Evolutionary conservation across 176 grass and related monocot genomes (phyloP), one percentile per base, ranked within the genome.

Genomic region (Oropetium thomaeum): DNA sequence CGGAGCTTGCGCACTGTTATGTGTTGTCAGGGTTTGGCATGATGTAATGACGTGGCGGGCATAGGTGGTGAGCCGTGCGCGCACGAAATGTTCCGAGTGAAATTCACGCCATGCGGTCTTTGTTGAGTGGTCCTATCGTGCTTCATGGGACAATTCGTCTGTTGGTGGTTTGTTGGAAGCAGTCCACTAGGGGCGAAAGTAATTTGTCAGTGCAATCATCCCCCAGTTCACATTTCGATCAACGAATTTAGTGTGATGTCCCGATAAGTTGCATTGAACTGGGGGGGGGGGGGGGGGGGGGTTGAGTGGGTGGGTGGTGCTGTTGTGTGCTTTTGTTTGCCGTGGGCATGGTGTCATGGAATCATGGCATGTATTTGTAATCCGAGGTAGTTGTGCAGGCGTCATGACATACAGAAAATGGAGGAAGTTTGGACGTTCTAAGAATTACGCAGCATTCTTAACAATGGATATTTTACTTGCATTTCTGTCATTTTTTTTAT

Each of bases 201-300:
- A 11, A 71, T 55, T 27, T 82, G 19, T 10, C 48, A 14, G 65
- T 44, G 11, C n/a, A 54, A 81, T 38, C 28, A 20, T 51, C 31
- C 37, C 22, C 47, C 14, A 11, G 28, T 65, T 26, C 72, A 9
- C 32, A 26, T 23, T 52, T 11, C 16, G 32, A 3, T 25, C 61
- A 83, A 42, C 26, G 10, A 33, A 32, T 67, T 82, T 16, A 2
- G 33, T 59, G 60, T 65, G 67, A 73, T 51, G 26, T 2, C 25
- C 45, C 67, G 66, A 40, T 65, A 58, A 7, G 35, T 37, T 69
- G 23, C 58, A 60, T 87, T 39, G 39, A 23, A 39, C 67, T 72
- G 48, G 60, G 7, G 60, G 2, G 10, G 19, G 32, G 38, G 29
- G 17, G 32, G 11, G 0, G 7, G 26, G 41, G 9, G n/a, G n/a